Base-by-base conservation (phyloP, 2,329 filamentous ascomycete species). In the Akanthomyces muscarius region DNA sequence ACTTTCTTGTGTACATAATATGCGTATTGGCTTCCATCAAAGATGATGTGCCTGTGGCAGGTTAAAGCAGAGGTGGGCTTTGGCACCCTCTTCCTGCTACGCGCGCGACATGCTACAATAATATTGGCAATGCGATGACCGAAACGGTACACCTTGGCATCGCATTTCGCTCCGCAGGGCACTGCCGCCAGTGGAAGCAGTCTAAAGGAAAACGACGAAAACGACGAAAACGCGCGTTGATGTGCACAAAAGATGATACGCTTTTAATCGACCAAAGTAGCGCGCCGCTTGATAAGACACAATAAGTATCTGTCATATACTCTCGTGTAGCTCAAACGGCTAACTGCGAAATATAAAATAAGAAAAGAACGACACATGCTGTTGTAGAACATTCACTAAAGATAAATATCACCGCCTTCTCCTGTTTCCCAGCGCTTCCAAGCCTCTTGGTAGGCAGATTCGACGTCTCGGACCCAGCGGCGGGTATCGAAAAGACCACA, bases 401-500 rank as follows among this genome's bases (percentile, higher is more conserved):
- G 82, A 82, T 92, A 95, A 68, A 99, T 96, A 79, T 99, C 95
- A 10, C 94, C 93, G n/a, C 90, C 88, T 75, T 92, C 86, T 14
- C 92, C 93, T 47, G 80, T 81, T 45, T 93, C 92, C 94, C 95
- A 99, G 72, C 86, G 85, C 69, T 83, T 82, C 95, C 95, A 99
- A 21, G 93, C 92, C 72, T 90, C 86, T 67, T 90, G 88, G 74
- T 97, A 99, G 14, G 92, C 93, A 65, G 85, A 83, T 78, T 99
- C 95, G 23, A 99, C 78, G 76, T 98, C 93, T 53, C 82, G 78
- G 30, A 98, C 94, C 95, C 95, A 99, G 68, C 95, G 84, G 69
- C 82, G 85, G 6, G 95, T 99, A 75, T 99, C 87, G 73, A 99
- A 99, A 50, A 99, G 80, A 16, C 89, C 90, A 74, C 92, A 96